Base-by-base conservation (phyloP, 2,329 filamentous ascomycete genomes). In the Cladosporium sphaerospermum region DNA sequence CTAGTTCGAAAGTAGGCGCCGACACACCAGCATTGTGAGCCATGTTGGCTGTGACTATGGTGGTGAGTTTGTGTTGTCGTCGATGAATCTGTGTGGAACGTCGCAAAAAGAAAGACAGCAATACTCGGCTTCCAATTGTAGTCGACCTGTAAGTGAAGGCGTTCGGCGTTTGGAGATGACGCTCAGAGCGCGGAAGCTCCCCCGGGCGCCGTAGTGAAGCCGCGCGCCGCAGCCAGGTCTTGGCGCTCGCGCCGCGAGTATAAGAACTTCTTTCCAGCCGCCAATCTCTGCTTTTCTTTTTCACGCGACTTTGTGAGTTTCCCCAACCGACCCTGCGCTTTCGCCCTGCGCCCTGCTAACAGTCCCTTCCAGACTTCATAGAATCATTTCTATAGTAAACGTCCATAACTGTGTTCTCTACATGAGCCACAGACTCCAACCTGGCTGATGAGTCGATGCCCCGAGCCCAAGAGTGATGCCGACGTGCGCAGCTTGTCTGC, bases 1-100 rank as follows among this genome's bases (percentile, higher is more conserved):
- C 89, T 40, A 99, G 80, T 64, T 97, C 93, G 61, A 97, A 85
- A 67, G 92, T 96, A 9, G 92, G 91, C 6, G 81, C 72, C 14
- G 64, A 59, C 16, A 65, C 34, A 18, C 40, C 39, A 9, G 46
- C 52, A 23, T 31, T 39, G 39, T 40, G 39, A 2, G 45, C 52
- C 52, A 54, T 54, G 37, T 5, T 43, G 19, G 36, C 13, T 39
- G 16, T 33, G 23, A 13, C n/a, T 28, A n/a, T 13, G 9, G 13
- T 9, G 11, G n/a, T 44, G 39, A 28, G 23, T 3, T 9, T 50
- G 46, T 33, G 23, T 18, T 39, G 45, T 47, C 14, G 45, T 4
- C 3, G 3, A 23, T 7, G 13, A 32, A 4, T 4, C 7, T 7
- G 5, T 28, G 23, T 32, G 7, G 1, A 14, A 16, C 2, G 40